phyloP scores from a whole-genome alignment of 78 protist genomes.

The Dictyostelium discoideum region DNA sequence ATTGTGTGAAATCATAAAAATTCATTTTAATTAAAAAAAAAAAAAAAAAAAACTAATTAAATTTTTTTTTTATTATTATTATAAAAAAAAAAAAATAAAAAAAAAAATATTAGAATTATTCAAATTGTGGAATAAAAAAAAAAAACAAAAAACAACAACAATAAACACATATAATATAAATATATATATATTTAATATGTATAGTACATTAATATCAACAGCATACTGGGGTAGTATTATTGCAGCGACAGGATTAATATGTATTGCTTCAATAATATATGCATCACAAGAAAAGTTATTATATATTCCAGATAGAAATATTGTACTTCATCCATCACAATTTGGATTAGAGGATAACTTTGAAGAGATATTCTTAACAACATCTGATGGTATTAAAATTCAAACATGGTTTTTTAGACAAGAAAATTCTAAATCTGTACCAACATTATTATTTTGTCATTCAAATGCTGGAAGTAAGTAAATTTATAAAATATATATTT shows the following conservation, averaged over 20 bases:
- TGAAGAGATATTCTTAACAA: conserved; percentile 38
- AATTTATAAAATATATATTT: too few species aligned
- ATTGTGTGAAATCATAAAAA: too few species aligned
- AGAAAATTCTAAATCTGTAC: conserved; percentile 32
- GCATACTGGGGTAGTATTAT: conserved; percentile 44
- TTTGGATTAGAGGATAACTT: conserved; percentile 22
- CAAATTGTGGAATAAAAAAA: not conserved
- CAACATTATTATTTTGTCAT: conserved; percentile 76
- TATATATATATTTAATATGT: not conserved
- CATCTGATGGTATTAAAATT: conserved; percentile 37
- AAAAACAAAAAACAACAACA: not conserved
- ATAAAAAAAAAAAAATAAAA: too few species aligned
- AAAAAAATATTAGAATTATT: too few species aligned
- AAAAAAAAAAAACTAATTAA: not conserved
- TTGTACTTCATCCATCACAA: not conserved
- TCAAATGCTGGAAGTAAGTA: conserved; percentile 79
- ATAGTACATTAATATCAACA: not conserved
- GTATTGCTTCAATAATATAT: conserved; percentile 33
- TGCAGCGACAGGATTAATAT: conserved; percentile 6
- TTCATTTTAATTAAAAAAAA: not conserved
- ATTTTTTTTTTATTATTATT: too few species aligned
- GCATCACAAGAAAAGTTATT: conserved; percentile 46
- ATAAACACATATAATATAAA: not conserved
- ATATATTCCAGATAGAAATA: conserved; percentile 46
- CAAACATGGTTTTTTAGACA: conserved; percentile 70